Conservation (phyloP, 495 filamentous ascomycete genomes). For the Penicillium tannophilum region DNA sequence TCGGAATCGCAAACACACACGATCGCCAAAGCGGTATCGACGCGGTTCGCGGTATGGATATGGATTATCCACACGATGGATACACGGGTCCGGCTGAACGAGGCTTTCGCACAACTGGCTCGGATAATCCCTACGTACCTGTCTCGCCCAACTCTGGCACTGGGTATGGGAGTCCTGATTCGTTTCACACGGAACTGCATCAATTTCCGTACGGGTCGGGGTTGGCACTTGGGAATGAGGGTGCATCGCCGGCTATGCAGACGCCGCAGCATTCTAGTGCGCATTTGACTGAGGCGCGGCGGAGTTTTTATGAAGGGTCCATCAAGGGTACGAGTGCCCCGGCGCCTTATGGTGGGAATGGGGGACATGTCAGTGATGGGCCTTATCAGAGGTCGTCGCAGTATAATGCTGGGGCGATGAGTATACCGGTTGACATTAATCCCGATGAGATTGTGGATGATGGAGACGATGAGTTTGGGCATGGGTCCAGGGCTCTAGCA, state of each 20-base stretch:
- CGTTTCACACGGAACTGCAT: slow-evolving; percentile 22
- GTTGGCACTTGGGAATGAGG: slow-evolving; percentile 36
- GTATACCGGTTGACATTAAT: slow-evolving; percentile 61
- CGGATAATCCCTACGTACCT: slow-evolving; percentile 50
- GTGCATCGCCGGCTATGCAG: slow-evolving; percentile 39
- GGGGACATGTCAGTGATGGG: slow-evolving; percentile 44
- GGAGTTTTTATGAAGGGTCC: slow-evolving; percentile 33
- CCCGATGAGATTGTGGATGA: slow-evolving; percentile 82
- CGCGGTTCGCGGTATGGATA: slow-evolving; percentile 57
- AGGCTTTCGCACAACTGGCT: slow-evolving; percentile 43
- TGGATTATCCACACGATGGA: slow-evolving; percentile 13
- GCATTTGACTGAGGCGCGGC: slow-evolving; percentile 29
- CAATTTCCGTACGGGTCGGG: slow-evolving; percentile 44
- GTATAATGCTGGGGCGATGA: slow-evolving; percentile 50
- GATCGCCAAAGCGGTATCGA: slow-evolving; percentile 72
- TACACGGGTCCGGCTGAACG: slow-evolving; percentile 48
- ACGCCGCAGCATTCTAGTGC: slow-evolving; percentile 37
- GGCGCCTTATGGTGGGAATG: slow-evolving; percentile 27
- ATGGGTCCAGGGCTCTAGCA: slow-evolving; percentile 44
- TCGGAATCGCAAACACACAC: slow-evolving; percentile 72
- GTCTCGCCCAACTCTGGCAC: slow-evolving; percentile 15
- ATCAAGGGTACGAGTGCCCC: slow-evolving; percentile 7
- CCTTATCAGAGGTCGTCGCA: slow-evolving; percentile 64
- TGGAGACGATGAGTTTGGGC: slow-evolving; percentile 74
- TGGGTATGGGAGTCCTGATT: slow-evolving; percentile 18